Conservation (phyloP, 768 basidiomycete genomes). For the Mycena belliarum region DNA sequence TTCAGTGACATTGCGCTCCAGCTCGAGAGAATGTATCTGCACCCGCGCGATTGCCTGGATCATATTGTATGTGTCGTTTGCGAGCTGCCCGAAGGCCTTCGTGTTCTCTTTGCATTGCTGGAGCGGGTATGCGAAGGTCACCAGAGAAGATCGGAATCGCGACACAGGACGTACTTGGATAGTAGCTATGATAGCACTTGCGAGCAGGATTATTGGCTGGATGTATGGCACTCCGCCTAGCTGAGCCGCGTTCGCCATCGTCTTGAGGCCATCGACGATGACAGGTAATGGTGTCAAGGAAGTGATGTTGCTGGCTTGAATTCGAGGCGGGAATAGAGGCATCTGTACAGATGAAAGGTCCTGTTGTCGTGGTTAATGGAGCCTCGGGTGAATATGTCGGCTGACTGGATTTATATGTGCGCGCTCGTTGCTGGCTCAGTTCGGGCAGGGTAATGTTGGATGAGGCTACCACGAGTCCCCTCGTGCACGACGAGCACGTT, state of each 20-base stretch:
- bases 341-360: not conserved
- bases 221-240: not conserved
- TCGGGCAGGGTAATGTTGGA: too few relatives aligned
- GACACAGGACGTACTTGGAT: not conserved
- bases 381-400: not conserved
- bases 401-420: too few relatives aligned
- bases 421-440: too few relatives aligned
- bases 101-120: slow-evolving; percentile 4
- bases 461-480: too few relatives aligned
- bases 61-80: not conserved
- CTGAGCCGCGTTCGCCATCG: not conserved
- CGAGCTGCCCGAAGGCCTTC: not conserved
- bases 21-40: not conserved
- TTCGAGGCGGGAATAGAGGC: not conserved
- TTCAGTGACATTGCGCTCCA: not conserved
- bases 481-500: not conserved
- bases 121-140: not conserved
- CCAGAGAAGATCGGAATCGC: too few relatives aligned
- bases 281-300: not conserved
- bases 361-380: not conserved
- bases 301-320: not conserved
- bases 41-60: not conserved
- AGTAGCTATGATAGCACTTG: not conserved
- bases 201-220: not conserved
- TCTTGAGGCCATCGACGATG: not conserved